Percentiles rank a stretch among this genome's conserved stretches.
These are phyloP conservation scores for Sonneratia alba DNA, from an alignment of 345 rosid species.

Conservation along the genomic window DNA sequence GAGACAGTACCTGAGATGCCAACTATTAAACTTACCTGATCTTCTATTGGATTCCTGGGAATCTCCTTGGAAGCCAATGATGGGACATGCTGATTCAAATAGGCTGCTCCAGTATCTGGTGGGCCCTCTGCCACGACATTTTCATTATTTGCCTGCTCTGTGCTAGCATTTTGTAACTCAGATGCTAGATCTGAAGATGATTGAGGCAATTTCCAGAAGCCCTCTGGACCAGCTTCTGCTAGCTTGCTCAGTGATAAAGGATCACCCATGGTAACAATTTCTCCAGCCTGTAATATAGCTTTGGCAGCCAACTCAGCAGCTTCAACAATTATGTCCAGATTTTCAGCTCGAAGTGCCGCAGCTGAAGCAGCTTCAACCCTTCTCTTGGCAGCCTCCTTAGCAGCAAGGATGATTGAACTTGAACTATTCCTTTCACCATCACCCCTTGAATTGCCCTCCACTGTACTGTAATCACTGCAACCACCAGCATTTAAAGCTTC, in stretches of 20 bases:
- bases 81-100: slow-evolving; percentile 25
- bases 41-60: slow-evolving; percentile 31
- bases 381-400: slow-evolving; percentile 78
- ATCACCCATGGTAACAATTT: slow-evolving; percentile 76
- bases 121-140: slow-evolving; percentile 16
- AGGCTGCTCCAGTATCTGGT: slow-evolving; percentile 25
- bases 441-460: slow-evolving; percentile 24
- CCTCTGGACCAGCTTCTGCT: slow-evolving; percentile 63
- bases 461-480: slow-evolving; percentile 19
- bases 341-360: slow-evolving; percentile 86
- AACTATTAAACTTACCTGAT: slow-evolving; percentile 30
- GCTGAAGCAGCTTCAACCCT: slow-evolving; percentile 89
- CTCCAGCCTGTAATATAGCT: slow-evolving; percentile 94
- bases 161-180: slow-evolving; percentile 18
- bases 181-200: slow-evolving; percentile 27
- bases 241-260: slow-evolving; percentile 51
- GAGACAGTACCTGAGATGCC: slow-evolving; percentile 30
- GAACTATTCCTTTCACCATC: slow-evolving; percentile 40
- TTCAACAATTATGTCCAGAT: slow-evolving; percentile 77
- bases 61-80: slow-evolving; percentile 25
- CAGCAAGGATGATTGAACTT: slow-evolving; percentile 55
- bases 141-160: slow-evolving; percentile 15
- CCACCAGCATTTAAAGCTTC: slow-evolving; percentile 47
- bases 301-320: slow-evolving; percentile 97
- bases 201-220: slow-evolving; percentile 56